Percentiles rank a stretch among this genome's conserved stretches.
Conservation (phyloP, 2,329 filamentous ascomycete genomes). For the Nannizziopsis barbatae region DNA sequence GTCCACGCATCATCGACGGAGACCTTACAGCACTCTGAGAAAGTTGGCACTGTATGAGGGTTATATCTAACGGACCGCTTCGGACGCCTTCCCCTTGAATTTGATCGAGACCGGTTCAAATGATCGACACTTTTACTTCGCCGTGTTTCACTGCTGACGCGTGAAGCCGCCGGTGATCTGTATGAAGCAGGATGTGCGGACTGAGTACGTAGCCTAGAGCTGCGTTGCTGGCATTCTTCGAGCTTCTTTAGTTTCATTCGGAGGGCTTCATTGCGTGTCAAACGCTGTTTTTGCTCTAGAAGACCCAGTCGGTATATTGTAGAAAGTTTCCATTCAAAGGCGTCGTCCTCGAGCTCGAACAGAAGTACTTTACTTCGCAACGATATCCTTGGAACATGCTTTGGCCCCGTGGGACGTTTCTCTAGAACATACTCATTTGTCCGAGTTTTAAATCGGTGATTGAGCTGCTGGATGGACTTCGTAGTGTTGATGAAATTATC, state of each 20-base stretch:
- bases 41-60: constrained; percentile 59
- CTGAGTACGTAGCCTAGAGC: constrained; percentile 43
- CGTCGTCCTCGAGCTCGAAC: constrained; percentile 89
- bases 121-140: constrained; percentile 50
- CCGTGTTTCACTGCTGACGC: constrained; percentile 29
- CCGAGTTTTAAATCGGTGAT: constrained; percentile 79
- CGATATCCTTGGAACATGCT: constrained; percentile 74
- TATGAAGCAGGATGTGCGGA: constrained; percentile 40
- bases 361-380: constrained; percentile 69
- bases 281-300: constrained; percentile 76
- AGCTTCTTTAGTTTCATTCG: constrained; percentile 76
- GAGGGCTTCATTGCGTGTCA: constrained; percentile 85
- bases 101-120: constrained; percentile 23
- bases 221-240: constrained; percentile 50
- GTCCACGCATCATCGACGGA: constrained; percentile 65
- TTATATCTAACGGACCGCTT: constrained; percentile 53
- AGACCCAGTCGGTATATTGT: constrained; percentile 85
- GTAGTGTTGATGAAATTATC: constrained; percentile 83
- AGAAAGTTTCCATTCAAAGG: constrained; percentile 94
- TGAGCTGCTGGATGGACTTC: constrained; percentile 82
- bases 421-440: constrained; percentile 79
- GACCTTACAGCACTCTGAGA: constrained; percentile 62
- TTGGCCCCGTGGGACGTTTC: constrained; percentile 76
- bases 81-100: constrained; percentile 26
- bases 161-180: constrained; percentile 25